phyloP scores from a whole-genome alignment of 2,329 filamentous ascomycete genomes.

The Beauveria sp. region DNA sequence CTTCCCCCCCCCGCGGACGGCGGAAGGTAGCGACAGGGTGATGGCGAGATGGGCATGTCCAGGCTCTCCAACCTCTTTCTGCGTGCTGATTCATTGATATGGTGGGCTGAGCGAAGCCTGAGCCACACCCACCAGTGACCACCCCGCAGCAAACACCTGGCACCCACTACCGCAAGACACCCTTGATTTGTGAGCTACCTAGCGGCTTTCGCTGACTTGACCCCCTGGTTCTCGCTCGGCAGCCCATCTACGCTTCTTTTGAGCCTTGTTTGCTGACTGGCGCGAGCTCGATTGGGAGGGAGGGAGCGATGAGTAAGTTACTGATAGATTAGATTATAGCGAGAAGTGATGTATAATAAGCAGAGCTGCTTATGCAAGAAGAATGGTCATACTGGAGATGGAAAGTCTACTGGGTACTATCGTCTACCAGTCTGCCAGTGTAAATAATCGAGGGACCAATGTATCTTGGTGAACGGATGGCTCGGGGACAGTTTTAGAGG shows the following conservation, averaged over 20 bases:
- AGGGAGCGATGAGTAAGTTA: neutral
- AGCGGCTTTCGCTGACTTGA: conserved; percentile 3
- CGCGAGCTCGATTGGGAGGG: neutral
- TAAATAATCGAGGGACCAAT: neutral
- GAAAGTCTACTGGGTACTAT: too few relatives aligned
- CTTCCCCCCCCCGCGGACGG: neutral
- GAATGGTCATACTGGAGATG: neutral
- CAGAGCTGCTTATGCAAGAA: neutral
- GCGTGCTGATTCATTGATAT: too few relatives aligned
- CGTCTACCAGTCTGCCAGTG: too few relatives aligned
- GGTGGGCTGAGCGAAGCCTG: neutral
- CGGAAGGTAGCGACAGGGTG: too few relatives aligned
- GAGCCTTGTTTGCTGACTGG: conserved; percentile 7
- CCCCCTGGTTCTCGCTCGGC: neutral
- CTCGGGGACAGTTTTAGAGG: neutral
- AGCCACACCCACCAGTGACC: neutral
- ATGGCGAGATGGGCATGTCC: too few relatives aligned
- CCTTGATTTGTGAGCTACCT: neutral
- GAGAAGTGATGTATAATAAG: neutral
- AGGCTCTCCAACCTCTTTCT: too few relatives aligned
- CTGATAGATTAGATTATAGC: too few relatives aligned
- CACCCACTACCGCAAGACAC: neutral
- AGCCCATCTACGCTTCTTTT: conserved; percentile 6
- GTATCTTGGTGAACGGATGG: neutral
- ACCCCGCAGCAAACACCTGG: too few relatives aligned